A percentile compares a stretch with the other conserved stretches of the same genome.
Conservation (phyloP, 495 filamentous ascomycete genomes). For the Cercophora sp. region DNA sequence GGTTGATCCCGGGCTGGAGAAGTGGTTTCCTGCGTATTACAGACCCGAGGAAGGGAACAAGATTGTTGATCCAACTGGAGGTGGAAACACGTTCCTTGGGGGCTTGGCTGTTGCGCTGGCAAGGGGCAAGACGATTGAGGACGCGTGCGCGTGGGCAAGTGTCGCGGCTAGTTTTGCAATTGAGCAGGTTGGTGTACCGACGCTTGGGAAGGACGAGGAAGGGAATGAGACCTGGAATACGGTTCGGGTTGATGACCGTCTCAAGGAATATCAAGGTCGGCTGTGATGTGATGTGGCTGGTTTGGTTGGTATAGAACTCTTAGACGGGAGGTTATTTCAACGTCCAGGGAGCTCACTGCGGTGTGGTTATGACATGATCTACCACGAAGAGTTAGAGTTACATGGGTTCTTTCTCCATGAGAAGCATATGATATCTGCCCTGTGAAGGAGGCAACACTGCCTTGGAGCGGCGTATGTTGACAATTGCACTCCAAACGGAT, state of each 20-base stretch:
- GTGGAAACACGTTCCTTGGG: slow-evolving; percentile 89
- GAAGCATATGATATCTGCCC: too few relatives aligned
- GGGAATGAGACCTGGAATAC: slow-evolving; percentile 78
- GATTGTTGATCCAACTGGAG: slow-evolving; percentile 92
- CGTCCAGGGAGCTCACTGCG: too few relatives aligned
- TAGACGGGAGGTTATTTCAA: too few relatives aligned
- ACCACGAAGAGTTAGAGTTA: too few relatives aligned
- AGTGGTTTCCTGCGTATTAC: slow-evolving; percentile 56
- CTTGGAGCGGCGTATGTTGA: too few relatives aligned
- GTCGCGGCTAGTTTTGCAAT: slow-evolving; percentile 91
- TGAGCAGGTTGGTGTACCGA: slow-evolving; percentile 85
- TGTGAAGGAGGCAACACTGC: too few relatives aligned
- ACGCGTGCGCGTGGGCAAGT: slow-evolving; percentile 73
- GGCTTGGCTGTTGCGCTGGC: slow-evolving; percentile 74
- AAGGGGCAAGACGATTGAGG: slow-evolving; percentile 55
- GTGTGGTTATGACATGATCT: too few relatives aligned
- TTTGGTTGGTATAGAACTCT: too few relatives aligned
- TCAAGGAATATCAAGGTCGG: slow-evolving; percentile 46
- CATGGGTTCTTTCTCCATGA: too few relatives aligned
- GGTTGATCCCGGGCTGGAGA: slow-evolving; percentile 50
- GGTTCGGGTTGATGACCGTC: slow-evolving; percentile 47
- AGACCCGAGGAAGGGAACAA: slow-evolving; percentile 50
- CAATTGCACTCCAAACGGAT: too few relatives aligned
- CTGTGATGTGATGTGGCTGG: slow-evolving; percentile 4
- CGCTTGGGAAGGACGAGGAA: slow-evolving; percentile 45